Percentiles rank a stretch among this genome's conserved stretches.
These are phyloP conservation scores for Sordaria brevicollis DNA, from an alignment of 495 filamentous ascomycete species.

Conservation along the genomic window DNA sequence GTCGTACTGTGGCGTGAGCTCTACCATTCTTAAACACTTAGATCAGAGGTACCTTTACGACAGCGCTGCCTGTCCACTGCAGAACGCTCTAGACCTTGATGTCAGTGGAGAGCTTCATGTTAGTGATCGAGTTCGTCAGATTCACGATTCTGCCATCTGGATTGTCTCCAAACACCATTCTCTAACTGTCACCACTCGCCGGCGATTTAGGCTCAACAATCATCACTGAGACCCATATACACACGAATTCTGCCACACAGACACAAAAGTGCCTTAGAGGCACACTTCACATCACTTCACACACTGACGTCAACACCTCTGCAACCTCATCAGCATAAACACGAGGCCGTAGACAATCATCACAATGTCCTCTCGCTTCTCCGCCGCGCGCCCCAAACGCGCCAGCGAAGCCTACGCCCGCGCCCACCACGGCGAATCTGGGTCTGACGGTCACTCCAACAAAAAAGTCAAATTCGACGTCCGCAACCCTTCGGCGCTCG, in stretches of 20 bases:
- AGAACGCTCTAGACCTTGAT: not conserved
- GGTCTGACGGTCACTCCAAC: slow-evolving; percentile 30
- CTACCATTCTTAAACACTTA: not conserved
- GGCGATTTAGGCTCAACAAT: not conserved
- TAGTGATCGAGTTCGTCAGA: not conserved
- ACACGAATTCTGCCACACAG: not conserved
- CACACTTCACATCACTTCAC: not conserved
- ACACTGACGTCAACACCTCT: not conserved
- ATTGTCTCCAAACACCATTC: not conserved
- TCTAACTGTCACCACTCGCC: not conserved
- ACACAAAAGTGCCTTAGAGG: not conserved
- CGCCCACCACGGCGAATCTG: slow-evolving; percentile 51
- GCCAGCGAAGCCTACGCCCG: slow-evolving; percentile 70
- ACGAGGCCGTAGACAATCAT: not conserved
- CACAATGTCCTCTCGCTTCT: slow-evolving; percentile 51
- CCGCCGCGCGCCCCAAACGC: slow-evolving; percentile 68
- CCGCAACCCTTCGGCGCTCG: slow-evolving; percentile 85
- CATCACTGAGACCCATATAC: not conserved
- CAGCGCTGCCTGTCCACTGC: not conserved
- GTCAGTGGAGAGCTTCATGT: not conserved
- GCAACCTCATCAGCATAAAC: not conserved
- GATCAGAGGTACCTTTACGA: not conserved
- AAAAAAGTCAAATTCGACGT: slow-evolving; percentile 94
- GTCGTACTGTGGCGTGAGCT: not conserved
- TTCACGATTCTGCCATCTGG: not conserved